These are phyloP conservation scores for Plasmodium yoelii DNA, from an alignment of 169 alveolate genomes.

Conservation along the genomic window DNA sequence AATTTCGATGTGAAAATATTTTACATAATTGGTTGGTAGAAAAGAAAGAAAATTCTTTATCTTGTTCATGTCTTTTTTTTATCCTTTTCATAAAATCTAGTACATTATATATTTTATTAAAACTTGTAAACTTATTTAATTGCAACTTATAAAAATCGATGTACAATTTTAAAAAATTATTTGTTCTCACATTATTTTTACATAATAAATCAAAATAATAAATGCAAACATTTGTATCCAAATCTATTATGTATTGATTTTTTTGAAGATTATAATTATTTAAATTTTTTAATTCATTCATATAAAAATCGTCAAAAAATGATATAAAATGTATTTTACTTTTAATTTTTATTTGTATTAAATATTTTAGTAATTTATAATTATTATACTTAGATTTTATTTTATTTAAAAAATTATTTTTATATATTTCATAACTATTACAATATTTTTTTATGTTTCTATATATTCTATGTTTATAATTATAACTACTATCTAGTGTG, in stretches of 20 bases:
- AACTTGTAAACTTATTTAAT: conserved; percentile 11
- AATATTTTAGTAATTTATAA: conserved; percentile 5
- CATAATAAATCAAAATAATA: conserved; percentile 37
- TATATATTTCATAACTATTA: not conserved
- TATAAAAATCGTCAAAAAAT: not conserved
- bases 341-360: conserved; percentile 11
- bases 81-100: not conserved
- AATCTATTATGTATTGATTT: conserved; percentile 11
- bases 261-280: conserved; percentile 21
- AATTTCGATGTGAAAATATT: too few relatives aligned
- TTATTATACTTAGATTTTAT: not conserved
- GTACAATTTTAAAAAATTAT: conserved; percentile 20
- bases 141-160: conserved; percentile 20
- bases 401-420: conserved; percentile 8
- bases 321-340: conserved; percentile 16
- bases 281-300: not conserved
- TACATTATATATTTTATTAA: conserved; percentile 17
- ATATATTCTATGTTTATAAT: too few relatives aligned
- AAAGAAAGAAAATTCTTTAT: too few relatives aligned
- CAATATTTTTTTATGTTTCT: not conserved
- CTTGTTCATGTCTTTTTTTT: not conserved
- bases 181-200: conserved; percentile 17
- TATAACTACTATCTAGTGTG: too few relatives aligned
- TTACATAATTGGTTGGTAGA: too few relatives aligned
- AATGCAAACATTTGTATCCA: conserved; percentile 11